Conservation (phyloP, 2,329 filamentous ascomycete species). For the Teratosphaeria destructans region DNA sequence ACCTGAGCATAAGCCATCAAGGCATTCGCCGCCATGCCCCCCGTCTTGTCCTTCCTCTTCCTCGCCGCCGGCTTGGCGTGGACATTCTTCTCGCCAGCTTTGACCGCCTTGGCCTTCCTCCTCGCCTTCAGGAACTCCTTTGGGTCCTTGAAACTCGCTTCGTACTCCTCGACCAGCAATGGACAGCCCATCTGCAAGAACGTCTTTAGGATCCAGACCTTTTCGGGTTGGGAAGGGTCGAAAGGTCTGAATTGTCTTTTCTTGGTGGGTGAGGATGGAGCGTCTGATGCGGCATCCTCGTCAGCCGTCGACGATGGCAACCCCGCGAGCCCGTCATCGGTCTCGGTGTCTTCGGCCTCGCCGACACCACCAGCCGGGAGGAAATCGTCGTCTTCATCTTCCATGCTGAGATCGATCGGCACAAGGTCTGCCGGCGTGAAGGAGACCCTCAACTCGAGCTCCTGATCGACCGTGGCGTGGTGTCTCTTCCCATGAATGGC, state of each 20-base stretch:
- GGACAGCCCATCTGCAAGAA: conserved; percentile 56
- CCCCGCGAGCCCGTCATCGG: conserved; percentile 8
- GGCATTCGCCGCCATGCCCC: conserved; percentile 7
- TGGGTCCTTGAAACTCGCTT: conserved; percentile 31
- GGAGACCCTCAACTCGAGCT: conserved; percentile 66
- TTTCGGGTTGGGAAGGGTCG: conserved; percentile 55
- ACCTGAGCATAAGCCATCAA: conserved; percentile 10
- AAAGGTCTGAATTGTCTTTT: conserved; percentile 40
- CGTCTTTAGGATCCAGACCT: conserved; percentile 58
- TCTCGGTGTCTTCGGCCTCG: conserved; percentile 25
- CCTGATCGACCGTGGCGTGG: conserved; percentile 65
- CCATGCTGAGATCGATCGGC: conserved; percentile 61
- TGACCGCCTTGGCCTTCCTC: conserved; percentile 10
- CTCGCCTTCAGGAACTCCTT: conserved; percentile 18
- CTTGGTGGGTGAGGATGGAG: conserved; percentile 30
- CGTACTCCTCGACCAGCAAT: conserved; percentile 55
- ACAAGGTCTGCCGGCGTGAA: conserved; percentile 70
- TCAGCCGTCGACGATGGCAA: background rate
- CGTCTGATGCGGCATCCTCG: background rate
- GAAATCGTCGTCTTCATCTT: conserved; percentile 52
- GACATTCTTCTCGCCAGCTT: background rate
- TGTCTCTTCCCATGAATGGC: conserved; percentile 57
- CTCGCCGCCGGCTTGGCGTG: background rate
- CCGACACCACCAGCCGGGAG: conserved; percentile 29
- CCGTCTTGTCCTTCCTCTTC: conserved; percentile 1